A percentile compares a stretch with the other conserved stretches of the same genome.
phyloP scores from a whole-genome alignment of 164 flowering plant species.

The Vitis amurensis region DNA sequence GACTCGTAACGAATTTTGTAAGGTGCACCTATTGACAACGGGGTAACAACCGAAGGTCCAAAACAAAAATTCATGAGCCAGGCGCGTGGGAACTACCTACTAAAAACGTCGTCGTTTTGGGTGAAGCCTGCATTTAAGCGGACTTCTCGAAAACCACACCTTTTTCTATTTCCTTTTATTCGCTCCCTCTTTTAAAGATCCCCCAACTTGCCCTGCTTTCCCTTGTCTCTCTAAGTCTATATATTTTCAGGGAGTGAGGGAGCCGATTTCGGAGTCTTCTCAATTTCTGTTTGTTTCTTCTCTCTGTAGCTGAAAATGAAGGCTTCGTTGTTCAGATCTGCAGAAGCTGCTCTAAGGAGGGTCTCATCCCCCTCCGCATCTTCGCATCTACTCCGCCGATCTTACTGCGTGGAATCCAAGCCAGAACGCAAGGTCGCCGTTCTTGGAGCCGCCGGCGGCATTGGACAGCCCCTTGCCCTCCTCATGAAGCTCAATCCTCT shows the following conservation, averaged over 20 bases:
- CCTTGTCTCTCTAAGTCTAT: not conserved
- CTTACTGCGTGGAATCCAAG: slow-evolving; percentile 19
- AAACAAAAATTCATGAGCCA: no score
- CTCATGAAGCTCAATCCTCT: slow-evolving; percentile 63
- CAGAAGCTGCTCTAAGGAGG: slow-evolving; percentile 25
- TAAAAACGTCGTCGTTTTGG: no score
- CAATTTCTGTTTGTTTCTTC: not conserved
- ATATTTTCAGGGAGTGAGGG: no score
- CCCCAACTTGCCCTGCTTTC: not conserved
- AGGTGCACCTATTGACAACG: no score
- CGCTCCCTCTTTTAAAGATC: no score
- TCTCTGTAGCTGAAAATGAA: slow-evolving; percentile 23
- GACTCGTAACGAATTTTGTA: no score
- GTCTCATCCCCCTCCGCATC: slow-evolving; percentile 10
- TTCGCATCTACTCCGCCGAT: slow-evolving; percentile 21
- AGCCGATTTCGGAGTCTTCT: not conserved
- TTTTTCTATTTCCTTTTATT: not conserved
- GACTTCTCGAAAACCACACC: slow-evolving; percentile 4
- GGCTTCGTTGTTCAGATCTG: slow-evolving; percentile 39
- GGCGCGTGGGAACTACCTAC: no score
- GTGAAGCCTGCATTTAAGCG: not conserved
- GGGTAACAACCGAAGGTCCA: no score
- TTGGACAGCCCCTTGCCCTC: slow-evolving; percentile 47
- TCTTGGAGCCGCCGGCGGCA: slow-evolving; percentile 51
- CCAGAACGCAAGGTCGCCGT: slow-evolving; percentile 40